phyloP scores from a whole-genome alignment of 345 rosid genomes.

The Limnanthes douglasii region DNA sequence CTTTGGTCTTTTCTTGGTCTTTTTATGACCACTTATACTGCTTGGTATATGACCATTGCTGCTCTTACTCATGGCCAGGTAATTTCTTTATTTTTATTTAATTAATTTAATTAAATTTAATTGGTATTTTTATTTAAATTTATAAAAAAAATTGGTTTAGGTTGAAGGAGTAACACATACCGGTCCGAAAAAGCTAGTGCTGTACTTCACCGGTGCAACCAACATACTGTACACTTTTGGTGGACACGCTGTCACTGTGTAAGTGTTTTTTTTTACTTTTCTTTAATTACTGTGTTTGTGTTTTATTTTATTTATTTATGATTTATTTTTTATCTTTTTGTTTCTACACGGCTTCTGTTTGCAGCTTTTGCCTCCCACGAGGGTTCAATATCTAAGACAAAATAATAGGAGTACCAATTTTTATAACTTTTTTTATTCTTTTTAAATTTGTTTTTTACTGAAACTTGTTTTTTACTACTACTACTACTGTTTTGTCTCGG shows the following conservation, averaged over 20 bases:
- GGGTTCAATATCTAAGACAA: constrained; percentile 20
- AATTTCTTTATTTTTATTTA: constrained; percentile 1
- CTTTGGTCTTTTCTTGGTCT: constrained; percentile 98
- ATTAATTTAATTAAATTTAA: background rate
- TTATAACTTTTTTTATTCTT: background rate
- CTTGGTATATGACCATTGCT: constrained; percentile 89
- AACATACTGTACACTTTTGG: constrained; percentile 95
- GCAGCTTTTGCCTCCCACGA: constrained; percentile 85
- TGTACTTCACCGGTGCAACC: constrained; percentile 98
- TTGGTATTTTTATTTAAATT: background rate
- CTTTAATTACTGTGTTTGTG: background rate
- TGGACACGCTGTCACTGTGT: constrained; percentile 99
- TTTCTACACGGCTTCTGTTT: constrained; percentile 58
- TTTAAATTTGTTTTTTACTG: background rate
- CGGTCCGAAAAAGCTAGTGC: constrained; percentile 71
- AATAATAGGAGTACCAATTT: constrained; percentile 6
- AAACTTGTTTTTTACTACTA: constrained; percentile 3
- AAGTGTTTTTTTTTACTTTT: constrained; percentile 14
- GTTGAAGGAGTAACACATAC: constrained; percentile 50
- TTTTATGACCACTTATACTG: constrained; percentile 99
- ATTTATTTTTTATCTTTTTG: constrained; percentile 14
- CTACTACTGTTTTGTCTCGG: constrained; percentile 5
- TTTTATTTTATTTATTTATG: background rate
- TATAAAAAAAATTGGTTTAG: constrained; percentile 14
- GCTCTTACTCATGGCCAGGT: constrained; percentile 85